Percentiles rank a stretch among this genome's conserved stretches.
Conservation (phyloP, 768 basidiomycete genomes). For the Terana coerulea region DNA sequence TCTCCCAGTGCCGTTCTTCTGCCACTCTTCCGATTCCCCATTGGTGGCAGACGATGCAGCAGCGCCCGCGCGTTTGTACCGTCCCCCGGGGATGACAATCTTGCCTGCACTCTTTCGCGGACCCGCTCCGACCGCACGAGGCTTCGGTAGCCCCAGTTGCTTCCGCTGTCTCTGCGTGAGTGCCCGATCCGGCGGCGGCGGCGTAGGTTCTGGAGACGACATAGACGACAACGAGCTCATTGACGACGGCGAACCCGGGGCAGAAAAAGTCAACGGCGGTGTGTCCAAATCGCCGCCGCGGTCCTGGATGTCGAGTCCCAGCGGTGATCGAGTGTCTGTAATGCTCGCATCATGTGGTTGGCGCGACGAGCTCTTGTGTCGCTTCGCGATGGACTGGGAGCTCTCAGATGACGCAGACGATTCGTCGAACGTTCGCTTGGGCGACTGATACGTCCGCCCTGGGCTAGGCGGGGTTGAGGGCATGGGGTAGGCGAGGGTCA, state of each 20-base stretch:
- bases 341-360: conserved; percentile 12
- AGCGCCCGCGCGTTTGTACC: conserved; percentile 28
- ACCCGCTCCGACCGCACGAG: conserved; percentile 30
- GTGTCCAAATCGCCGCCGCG: conserved; percentile 28
- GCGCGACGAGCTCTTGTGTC: conserved; percentile 23
- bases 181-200: conserved; percentile 32
- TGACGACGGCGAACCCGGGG: conserved; percentile 21
- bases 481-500: conserved; percentile 18
- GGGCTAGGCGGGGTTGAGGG: conserved; percentile 12
- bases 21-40: conserved; percentile 48
- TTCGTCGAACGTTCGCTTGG: conserved; percentile 60
- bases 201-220: conserved; percentile 29
- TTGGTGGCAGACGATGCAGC: conserved; percentile 20
- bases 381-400: conserved; percentile 28
- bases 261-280: conserved; percentile 20
- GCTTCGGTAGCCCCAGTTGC: conserved; percentile 62
- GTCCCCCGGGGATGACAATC: conserved; percentile 60
- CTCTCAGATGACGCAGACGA: conserved; percentile 39
- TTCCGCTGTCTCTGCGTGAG: conserved; percentile 69
- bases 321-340: conserved; percentile 2
- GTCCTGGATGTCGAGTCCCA: conserved; percentile 14
- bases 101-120: conserved; percentile 44
- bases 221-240: conserved; percentile 41
- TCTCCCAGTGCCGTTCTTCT: conserved; percentile 64
- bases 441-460: conserved; percentile 34